Conservation (phyloP, 179 eudicot genomes). For the Gypsophila paniculata region DNA sequence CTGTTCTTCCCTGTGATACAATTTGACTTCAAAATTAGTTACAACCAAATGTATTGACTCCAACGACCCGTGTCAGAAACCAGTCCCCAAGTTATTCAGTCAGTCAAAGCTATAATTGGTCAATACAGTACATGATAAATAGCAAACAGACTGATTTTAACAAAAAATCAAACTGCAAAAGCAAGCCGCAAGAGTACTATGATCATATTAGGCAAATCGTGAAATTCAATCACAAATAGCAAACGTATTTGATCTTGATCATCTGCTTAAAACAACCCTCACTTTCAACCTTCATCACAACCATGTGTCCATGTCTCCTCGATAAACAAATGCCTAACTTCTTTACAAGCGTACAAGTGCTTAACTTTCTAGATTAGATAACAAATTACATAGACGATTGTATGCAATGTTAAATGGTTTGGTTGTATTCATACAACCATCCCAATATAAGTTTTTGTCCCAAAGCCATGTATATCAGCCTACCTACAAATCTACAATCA, state of each 20-base stretch:
- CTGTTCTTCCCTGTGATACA: constrained; percentile 71
- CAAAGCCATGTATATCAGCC: neutral
- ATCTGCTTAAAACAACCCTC: neutral
- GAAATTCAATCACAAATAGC: neutral
- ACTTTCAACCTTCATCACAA: neutral
- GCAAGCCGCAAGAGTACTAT: neutral
- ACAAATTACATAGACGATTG: neutral
- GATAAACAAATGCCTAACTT: neutral
- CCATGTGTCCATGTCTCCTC: neutral
- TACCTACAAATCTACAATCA: too few species aligned
- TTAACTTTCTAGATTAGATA: neutral
- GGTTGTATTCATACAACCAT: too few species aligned
- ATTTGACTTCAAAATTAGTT: neutral
- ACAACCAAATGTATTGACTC: neutral
- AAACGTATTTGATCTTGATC: neutral
- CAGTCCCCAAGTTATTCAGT: neutral
- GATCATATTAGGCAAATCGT: neutral
- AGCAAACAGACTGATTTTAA: neutral
- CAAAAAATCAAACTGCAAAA: neutral
- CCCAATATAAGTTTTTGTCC: too few species aligned
- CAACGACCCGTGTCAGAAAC: neutral
- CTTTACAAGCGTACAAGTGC: neutral
- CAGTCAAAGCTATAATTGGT: neutral
- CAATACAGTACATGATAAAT: neutral
- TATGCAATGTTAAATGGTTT: too few species aligned